Evolutionary conservation across 1,284 basidiomycete species (phyloP).

Genomic region (Athelia sp.): DNA sequence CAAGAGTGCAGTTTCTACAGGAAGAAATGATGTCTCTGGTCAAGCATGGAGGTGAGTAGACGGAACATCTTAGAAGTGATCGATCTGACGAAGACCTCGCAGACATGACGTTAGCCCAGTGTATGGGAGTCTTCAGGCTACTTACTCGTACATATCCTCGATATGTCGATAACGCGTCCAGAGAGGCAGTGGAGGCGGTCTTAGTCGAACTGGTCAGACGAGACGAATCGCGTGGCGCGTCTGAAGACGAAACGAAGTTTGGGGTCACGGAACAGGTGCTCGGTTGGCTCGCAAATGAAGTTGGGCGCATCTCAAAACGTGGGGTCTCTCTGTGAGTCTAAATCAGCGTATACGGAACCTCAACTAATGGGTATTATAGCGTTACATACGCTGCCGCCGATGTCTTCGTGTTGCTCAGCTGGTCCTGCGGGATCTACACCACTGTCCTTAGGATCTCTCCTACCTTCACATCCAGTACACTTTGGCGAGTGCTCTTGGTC

Average conservation of each 20-base stretch:
- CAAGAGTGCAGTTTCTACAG: slow-evolving; percentile 52
- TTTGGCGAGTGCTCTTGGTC: slow-evolving; percentile 46
- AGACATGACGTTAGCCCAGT: slow-evolving; percentile 66
- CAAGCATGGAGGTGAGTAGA: slow-evolving; percentile 52
- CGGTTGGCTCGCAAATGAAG: slow-evolving; percentile 68
- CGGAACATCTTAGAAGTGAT: background rate
- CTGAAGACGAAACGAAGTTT: slow-evolving; percentile 38
- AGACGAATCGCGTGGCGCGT: slow-evolving; percentile 47
- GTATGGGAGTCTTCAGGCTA: slow-evolving; percentile 67
- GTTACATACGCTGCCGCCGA: slow-evolving; percentile 62
- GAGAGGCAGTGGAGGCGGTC: slow-evolving; percentile 64
- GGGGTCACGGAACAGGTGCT: slow-evolving; percentile 66
- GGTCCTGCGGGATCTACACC: slow-evolving; percentile 65
- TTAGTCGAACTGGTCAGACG: slow-evolving; percentile 56
- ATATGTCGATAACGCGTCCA: slow-evolving; percentile 69
- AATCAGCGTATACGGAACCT: slow-evolving; percentile 7
- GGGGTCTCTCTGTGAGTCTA: slow-evolving; percentile 41
- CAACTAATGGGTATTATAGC: slow-evolving; percentile 9
- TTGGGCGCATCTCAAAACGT: slow-evolving; percentile 46
- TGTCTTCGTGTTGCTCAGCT: slow-evolving; percentile 69
- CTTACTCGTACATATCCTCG: slow-evolving; percentile 72
- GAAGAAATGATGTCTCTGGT: slow-evolving; percentile 57
- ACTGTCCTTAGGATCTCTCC: slow-evolving; percentile 39
- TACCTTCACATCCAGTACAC: slow-evolving; percentile 37
- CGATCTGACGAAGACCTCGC: slow-evolving; percentile 1